Conservation (phyloP, 192 early-diverging fungal genomes). For the Borealophlyctis nickersoniae region DNA sequence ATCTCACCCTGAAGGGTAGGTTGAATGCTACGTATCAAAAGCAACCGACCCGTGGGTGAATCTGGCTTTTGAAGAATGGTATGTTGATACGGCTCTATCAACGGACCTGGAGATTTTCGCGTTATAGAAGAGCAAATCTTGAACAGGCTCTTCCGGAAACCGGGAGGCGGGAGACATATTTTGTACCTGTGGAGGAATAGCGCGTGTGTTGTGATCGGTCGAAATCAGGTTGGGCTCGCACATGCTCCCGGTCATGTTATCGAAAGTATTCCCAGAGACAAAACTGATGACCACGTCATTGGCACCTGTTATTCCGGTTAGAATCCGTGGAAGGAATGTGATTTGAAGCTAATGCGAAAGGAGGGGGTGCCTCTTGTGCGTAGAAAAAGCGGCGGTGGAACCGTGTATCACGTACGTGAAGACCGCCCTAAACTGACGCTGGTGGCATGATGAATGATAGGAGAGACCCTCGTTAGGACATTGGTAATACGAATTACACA, state of each 20-base stretch:
- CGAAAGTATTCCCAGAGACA: not conserved
- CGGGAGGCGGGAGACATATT: conserved; percentile 65
- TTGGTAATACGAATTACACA: conserved; percentile 94
- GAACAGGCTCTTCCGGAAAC: conserved; percentile 72
- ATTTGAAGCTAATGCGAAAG: conserved; percentile 64
- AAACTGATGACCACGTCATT: conserved; percentile 4
- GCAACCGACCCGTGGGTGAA: conserved; percentile 74
- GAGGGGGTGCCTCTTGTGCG: conserved; percentile 78
- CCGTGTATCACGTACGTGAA: conserved; percentile 81
- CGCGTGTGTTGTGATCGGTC: conserved; percentile 85
- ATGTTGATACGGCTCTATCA: not conserved
- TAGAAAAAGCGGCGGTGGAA: conserved; percentile 86
- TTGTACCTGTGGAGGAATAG: conserved; percentile 88
- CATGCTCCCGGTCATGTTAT: no score
- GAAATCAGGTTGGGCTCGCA: conserved; percentile 66
- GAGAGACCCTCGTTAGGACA: conserved; percentile 73
- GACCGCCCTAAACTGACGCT: not conserved
- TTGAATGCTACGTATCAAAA: conserved; percentile 58
- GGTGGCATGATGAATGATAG: no score
- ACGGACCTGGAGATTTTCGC: not conserved
- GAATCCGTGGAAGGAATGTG: conserved; percentile 97
- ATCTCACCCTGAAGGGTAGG: conserved; percentile 10
- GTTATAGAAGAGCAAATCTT: not conserved
- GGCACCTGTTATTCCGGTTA: conserved; percentile 19
- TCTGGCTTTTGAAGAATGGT: conserved; percentile 85